A percentile compares a stretch with the other conserved stretches of the same genome.
phyloP scores from a whole-genome alignment of 768 basidiomycete genomes.

The Tricholoma hemisulphureum region DNA sequence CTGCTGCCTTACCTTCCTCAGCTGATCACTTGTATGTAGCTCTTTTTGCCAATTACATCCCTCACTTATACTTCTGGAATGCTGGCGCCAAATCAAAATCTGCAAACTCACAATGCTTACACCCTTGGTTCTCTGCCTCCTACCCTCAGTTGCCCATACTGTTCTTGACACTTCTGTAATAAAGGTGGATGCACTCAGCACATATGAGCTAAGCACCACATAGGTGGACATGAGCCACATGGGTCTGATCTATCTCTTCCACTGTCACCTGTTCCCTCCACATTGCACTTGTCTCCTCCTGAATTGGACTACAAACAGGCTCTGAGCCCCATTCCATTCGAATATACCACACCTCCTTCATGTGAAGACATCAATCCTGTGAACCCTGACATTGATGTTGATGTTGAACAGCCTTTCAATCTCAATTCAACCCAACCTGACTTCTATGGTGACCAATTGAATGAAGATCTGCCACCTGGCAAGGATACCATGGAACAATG shows the following conservation, averaged over 20 bases:
- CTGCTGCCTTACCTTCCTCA: not conserved
- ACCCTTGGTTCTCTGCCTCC: too few species aligned
- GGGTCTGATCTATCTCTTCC: not conserved
- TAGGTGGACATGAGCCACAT: not conserved
- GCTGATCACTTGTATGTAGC: not conserved
- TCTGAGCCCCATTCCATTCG: not conserved
- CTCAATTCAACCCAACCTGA: not conserved
- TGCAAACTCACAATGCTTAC: too few species aligned
- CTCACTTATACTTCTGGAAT: not conserved
- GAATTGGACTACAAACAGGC: not conserved
- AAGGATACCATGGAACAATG: not conserved
- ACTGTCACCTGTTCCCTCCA: not conserved
- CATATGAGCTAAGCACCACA: not conserved
- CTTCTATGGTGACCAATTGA: not conserved
- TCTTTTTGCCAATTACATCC: not conserved
- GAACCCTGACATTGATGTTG: not conserved
- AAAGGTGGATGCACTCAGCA: not conserved
- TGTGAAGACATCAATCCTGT: not conserved
- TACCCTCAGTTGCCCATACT: not conserved
- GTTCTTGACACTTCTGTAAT: not conserved
- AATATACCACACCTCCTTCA: not conserved
- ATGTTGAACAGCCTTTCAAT: not conserved
- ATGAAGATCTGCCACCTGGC: not conserved
- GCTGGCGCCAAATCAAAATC: too few species aligned
- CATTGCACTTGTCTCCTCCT: not conserved